These are phyloP conservation scores for Aspergillus conjunctus DNA, from an alignment of 495 filamentous ascomycete genomes.

Conservation along the genomic window DNA sequence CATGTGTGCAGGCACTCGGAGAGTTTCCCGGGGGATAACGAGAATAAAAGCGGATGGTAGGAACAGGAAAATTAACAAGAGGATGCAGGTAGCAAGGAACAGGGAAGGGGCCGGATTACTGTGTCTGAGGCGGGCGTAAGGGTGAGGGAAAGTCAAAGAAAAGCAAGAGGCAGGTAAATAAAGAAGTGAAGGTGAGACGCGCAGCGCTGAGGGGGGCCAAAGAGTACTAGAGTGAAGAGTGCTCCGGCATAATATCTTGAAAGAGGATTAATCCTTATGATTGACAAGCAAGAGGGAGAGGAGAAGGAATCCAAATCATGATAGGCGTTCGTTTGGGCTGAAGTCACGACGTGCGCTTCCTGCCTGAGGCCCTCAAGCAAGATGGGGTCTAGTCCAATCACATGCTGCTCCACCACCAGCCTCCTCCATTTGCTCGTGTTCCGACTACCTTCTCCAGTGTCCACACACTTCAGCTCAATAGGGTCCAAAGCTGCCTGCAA, in stretches of 20 bases:
- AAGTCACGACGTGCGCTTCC: constrained; percentile 12
- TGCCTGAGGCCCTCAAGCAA: constrained; percentile 14
- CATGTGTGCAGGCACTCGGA: constrained; percentile 28
- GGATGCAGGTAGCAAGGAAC: constrained; percentile 23
- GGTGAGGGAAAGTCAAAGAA: constrained; percentile 11
- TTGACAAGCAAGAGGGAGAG: not conserved
- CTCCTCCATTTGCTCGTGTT: constrained; percentile 15
- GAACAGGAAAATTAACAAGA: constrained; percentile 20
- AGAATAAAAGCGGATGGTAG: constrained; percentile 8
- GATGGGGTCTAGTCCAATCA: constrained; percentile 17
- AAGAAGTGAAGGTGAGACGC: constrained; percentile 8
- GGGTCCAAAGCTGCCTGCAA: not conserved
- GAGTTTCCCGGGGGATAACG: constrained; percentile 12
- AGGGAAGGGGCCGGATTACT: constrained; percentile 19
- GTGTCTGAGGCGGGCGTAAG: constrained; percentile 16
- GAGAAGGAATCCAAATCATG: constrained; percentile 4
- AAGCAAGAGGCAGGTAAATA: constrained; percentile 8
- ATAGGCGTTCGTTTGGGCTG: constrained; percentile 21
- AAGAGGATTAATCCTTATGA: not conserved
- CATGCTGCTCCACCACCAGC: constrained; percentile 19
- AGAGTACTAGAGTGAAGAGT: constrained; percentile 3
- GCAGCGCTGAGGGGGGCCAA: constrained; percentile 10
- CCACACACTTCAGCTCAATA: not conserved
- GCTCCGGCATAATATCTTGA: constrained; percentile 4
- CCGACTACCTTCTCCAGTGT: too few species aligned